Base-by-base conservation (phyloP, 495 filamentous ascomycete genomes). In the Hypomontagnella submonticulosa region DNA sequence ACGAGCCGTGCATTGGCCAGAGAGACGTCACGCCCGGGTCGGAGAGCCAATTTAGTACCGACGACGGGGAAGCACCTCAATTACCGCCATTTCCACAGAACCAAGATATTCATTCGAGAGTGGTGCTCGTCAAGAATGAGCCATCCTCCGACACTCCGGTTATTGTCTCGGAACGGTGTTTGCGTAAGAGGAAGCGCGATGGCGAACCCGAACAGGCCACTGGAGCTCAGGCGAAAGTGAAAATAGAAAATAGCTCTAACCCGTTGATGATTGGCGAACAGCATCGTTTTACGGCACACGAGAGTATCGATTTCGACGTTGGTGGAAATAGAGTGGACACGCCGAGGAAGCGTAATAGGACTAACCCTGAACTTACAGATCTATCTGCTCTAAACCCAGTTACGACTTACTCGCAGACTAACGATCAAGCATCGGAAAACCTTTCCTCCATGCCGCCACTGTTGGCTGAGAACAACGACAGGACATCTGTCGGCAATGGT, bases 221-320 rank as follows among this genome's bases (percentile, higher is more conserved):
- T 27, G 6, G 50, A 1, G 37, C 41, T 5, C 23, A 43, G 13
- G 47, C 63, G 10, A 75, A 60, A 55, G 59, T 82, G 12, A 82
- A 82, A 57, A 66, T 48, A 33, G 64, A 75, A 52, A 48, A 71
- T 36, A 63, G 76, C 63, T 75, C 72, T 4, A 73, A 78, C 32
- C 74, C 72, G 0, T 75, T 79, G 4, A 70, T 80, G 42, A 75
- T 71, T 9, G 61, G 61, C 18, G 75, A 72, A 57, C 56, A 61
- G 13, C 56, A 61, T 12, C 44, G 49, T 15, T 77, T 83, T 51
- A 61, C 73, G 16, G 71, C 75, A 4, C 67, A 84, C 53, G 78
- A 85, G 63, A 92, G 89, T 53, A 82, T 92, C 32, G 91, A 95
- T 73, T 80, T 94, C 9, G 91, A 95, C 74, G 86, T 89, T 50